A percentile compares a stretch with the other conserved stretches of the same genome.
Evolutionary conservation across 2,329 filamentous ascomycete species (phyloP).

Genomic region (Monilinia polystroma): DNA sequence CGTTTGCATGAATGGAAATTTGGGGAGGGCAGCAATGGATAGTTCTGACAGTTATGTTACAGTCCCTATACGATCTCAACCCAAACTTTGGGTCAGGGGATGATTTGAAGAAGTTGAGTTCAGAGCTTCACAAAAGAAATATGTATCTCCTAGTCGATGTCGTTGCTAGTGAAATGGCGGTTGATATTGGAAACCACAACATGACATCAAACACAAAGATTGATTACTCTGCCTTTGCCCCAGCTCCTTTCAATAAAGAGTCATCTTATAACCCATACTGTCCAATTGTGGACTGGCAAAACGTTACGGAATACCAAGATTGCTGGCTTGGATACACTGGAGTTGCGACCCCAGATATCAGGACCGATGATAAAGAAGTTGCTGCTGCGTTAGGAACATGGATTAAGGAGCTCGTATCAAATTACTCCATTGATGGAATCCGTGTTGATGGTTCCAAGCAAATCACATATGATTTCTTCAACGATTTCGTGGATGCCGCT

Average conservation of each 20-base stretch:
- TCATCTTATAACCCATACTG: slow-evolving; percentile 27
- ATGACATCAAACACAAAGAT: slow-evolving; percentile 24
- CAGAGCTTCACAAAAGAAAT: slow-evolving; percentile 52
- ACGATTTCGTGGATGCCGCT: slow-evolving; percentile 50
- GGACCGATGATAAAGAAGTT: slow-evolving; percentile 44
- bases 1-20: background rate
- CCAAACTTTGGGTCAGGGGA: slow-evolving; percentile 56
- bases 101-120: slow-evolving; percentile 57
- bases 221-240: slow-evolving; percentile 27
- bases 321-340: slow-evolving; percentile 40
- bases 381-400: slow-evolving; percentile 43
- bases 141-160: slow-evolving; percentile 54
- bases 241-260: slow-evolving; percentile 27
- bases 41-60: slow-evolving; percentile 38
- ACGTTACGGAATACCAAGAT: slow-evolving; percentile 38
- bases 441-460: slow-evolving; percentile 50
- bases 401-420: slow-evolving; percentile 43
- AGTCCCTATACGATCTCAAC: slow-evolving; percentile 53
- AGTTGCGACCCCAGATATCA: slow-evolving; percentile 47
- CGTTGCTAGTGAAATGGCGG: slow-evolving; percentile 50
- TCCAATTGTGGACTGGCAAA: slow-evolving; percentile 40
- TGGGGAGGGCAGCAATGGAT: background rate
- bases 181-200: slow-evolving; percentile 21
- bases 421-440: slow-evolving; percentile 49
- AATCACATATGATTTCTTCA: slow-evolving; percentile 53